phyloP scores from a whole-genome alignment of 2,329 filamentous ascomycete species.

The Botrytis fragariae region DNA sequence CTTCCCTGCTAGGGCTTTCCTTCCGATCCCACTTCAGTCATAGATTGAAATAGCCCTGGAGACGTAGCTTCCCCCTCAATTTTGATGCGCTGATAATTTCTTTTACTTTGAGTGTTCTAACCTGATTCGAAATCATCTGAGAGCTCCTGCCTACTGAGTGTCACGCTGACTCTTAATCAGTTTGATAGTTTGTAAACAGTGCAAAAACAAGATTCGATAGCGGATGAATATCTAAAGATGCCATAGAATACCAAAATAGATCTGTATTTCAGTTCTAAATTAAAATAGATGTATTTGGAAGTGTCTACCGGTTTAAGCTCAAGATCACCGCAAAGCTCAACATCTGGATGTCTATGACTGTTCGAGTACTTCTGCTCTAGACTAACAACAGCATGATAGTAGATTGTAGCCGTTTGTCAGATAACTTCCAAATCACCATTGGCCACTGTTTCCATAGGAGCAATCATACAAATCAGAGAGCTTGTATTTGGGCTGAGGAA shows the following conservation, averaged over 20 bases:
- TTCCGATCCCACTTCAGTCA: background rate
- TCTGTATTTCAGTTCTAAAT: accelerated
- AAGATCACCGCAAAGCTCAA: background rate
- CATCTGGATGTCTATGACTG: background rate
- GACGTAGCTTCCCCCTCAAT: no score
- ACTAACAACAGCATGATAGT: background rate
- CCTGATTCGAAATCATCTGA: accelerated
- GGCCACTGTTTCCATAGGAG: no score
- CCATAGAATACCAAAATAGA: background rate
- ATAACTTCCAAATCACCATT: no score
- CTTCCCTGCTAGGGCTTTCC: no score
- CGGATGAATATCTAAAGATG: accelerated
- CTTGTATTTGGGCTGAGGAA: no score
- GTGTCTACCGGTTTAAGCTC: background rate
- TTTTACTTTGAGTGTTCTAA: background rate
- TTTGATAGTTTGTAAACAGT: no score
- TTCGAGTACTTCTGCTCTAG: background rate
- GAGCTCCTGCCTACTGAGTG: background rate
- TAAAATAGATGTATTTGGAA: accelerated
- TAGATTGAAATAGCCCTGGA: no score
- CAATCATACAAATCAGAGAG: background rate
- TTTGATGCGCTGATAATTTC: no score
- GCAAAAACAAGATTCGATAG: accelerated
- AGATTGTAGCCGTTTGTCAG: accelerated
- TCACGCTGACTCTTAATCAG: background rate